Conservation (phyloP, 2,329 filamentous ascomycete species). For the Coniosporium tulheliwenetii region DNA sequence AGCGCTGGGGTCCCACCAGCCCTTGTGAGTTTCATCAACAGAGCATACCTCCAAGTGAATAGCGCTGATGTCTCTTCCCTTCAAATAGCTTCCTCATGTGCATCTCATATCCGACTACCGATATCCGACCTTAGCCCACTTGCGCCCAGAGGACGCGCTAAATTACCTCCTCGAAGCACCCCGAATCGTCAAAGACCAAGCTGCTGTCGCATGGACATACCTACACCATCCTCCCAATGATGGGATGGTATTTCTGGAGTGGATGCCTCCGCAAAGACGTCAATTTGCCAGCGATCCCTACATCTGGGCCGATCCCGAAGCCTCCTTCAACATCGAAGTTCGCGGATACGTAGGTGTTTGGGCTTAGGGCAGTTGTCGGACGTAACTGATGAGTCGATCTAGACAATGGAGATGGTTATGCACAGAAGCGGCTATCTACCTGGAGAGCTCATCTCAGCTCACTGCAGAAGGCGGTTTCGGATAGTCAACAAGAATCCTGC, state of each 20-base stretch:
- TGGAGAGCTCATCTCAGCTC: constrained; percentile 58
- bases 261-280: constrained; percentile 25
- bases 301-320: constrained; percentile 74
- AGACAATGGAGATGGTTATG: constrained; percentile 81
- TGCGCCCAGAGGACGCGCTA: constrained; percentile 63
- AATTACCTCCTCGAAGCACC: constrained; percentile 74
- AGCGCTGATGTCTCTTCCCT: constrained; percentile 2
- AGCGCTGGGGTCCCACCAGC: constrained; percentile 30
- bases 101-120: constrained; percentile 75
- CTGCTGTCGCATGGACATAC: constrained; percentile 88
- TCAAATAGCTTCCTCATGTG: constrained; percentile 60
- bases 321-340: constrained; percentile 59
- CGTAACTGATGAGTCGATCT: constrained; percentile 4
- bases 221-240: constrained; percentile 61
- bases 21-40: constrained; percentile 17
- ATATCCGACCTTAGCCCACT: constrained; percentile 57
- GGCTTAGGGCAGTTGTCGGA: not conserved
- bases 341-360: constrained; percentile 41
- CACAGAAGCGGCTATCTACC: constrained; percentile 69
- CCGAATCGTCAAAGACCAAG: constrained; percentile 67
- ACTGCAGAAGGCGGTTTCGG: constrained; percentile 74
- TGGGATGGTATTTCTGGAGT: constrained; percentile 69
- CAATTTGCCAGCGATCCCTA: constrained; percentile 91
- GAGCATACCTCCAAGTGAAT: constrained; percentile 1
- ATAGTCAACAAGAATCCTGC: constrained; percentile 55